Evolutionary conservation across 768 basidiomycete species (phyloP), one percentile per base, ranked within the genome.

Genomic region (Atractiella rhizophila): DNA sequence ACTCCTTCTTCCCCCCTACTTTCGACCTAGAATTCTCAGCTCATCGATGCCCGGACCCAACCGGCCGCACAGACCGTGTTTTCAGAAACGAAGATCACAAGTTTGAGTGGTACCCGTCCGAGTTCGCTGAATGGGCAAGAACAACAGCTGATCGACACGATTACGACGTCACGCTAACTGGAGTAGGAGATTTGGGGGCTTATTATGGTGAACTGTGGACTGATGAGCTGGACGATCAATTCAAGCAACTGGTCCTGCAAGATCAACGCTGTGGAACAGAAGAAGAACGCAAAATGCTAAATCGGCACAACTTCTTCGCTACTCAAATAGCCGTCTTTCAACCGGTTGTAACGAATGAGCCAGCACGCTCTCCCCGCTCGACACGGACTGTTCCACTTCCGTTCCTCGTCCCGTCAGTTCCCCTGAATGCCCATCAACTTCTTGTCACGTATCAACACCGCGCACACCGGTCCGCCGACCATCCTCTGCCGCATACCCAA

Each of bases 11-110:
- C 25, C 48, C 65, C 64, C 16, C 69, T 73, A 1, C 82, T 80
- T 61, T 67, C 70, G 0, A 55, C 69, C 1, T 55, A 59, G 0
- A 59, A 59, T 5, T 54, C 62, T 27, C 58, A 63, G 5, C 31
- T 61, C 63, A 5, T 49, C 66, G 12, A 1, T 71, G 57, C 53
- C 63, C 57, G 0, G 81, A 85, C 56, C 79, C 82, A 3, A 82
- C 79, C 0, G 61, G 64, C 12, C 68, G 76, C 15, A 82, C 78
- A 0, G 53, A 66, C 36, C 69, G 81, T 1, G 57, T 76, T 20
- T 83, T 83, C 61, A 66, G 81, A 16, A 78, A 85, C 52, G 44
- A 59, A 18, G 81, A 83, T 48, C 81, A 86, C 57, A 76, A 81
- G 49, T 80, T 83, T 46, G 81, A 86, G 55, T 85, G 76, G 76